Base-by-base conservation (phyloP, 2,329 filamentous ascomycete genomes). In the Chrysoporthe austroafricana region DNA sequence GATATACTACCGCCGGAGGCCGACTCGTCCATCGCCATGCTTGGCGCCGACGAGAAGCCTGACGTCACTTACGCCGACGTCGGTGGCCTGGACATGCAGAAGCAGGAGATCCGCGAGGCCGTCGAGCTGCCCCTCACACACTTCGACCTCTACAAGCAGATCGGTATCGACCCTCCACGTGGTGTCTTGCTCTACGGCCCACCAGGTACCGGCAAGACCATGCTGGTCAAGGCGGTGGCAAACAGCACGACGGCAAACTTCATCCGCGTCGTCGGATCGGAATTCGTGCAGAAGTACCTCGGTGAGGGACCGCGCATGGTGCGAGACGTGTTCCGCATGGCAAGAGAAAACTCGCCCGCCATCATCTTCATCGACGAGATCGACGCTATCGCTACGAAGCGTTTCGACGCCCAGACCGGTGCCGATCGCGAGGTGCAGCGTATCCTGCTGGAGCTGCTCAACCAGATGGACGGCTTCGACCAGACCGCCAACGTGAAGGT, bases 351-450 rank as follows among this genome's bases (percentile, higher is more conserved):
- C 84, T 95, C 94, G 0, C 96, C 96, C 0, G 92, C 94, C 68
- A 99, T 99, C 79, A 99, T 99, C 82, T 99, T 99, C 86, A 99
- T 99, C 78, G 96, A 99, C 78, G 96, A 99, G 80, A 97, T 99
- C 74, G 96, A 99, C 77, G 96, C 96, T 71, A 98, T 99, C 75
- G 96, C 96, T 70, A 99, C 96, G 52, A 99, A 99, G 84, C 95
- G 96, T 80, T 99, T 99, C 82, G 96, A 99, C 78, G 96, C 96
- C 34, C 96, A 99, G 82, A 99, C 96, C 4, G 96, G 96, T 79
- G 96, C 96, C 72, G 96, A 99, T 78, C 90, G 96, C 82, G 96
- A 99, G 82, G 96, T 99, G 18, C 96, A 99, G 84, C 95, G 96
- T 86, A 99, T 99, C 76, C 85, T 99, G 69, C 90, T 99, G 69